A percentile compares a stretch with the other conserved stretches of the same genome.
phyloP scores from a whole-genome alignment of 2,329 filamentous ascomycete genomes.

The Fusarium hainanense region DNA sequence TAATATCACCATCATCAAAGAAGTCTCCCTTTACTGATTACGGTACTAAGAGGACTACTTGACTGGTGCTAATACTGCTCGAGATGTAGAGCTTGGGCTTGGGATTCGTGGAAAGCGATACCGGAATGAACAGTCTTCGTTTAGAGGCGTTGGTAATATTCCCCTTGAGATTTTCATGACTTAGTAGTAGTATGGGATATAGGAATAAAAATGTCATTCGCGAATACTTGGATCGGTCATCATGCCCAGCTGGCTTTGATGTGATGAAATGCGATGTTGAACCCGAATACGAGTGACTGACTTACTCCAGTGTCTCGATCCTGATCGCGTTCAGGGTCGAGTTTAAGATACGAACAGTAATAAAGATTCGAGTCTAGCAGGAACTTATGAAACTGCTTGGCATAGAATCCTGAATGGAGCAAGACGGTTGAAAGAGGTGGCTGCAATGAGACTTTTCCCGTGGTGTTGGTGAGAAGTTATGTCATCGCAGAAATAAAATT shows the following conservation, averaged over 20 bases:
- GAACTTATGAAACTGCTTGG: neutral
- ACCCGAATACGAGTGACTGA: neutral
- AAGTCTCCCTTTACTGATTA: neutral
- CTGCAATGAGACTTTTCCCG: neutral
- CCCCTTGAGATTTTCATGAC: slow-evolving; percentile 27
- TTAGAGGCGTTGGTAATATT: slow-evolving; percentile 27
- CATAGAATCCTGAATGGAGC: neutral
- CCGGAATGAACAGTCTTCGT: slow-evolving; percentile 7
- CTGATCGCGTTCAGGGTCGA: neutral
- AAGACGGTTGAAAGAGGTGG: neutral
- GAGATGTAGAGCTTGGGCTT: neutral
- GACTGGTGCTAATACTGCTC: neutral
- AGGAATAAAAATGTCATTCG: slow-evolving; percentile 13
- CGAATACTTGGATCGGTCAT: neutral
- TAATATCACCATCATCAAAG: neutral
- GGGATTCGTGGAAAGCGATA: neutral
- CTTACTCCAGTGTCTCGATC: neutral
- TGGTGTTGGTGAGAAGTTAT: neutral
- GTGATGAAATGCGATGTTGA: neutral
- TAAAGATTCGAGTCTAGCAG: neutral
- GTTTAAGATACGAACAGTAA: neutral
- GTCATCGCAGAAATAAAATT: neutral
- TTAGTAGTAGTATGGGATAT: slow-evolving; percentile 8
- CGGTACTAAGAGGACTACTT: neutral
- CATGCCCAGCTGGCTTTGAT: neutral